Evolutionary conservation across 768 basidiomycete genomes (phyloP), one percentile per base, ranked within the genome.

Genomic region (Neoboletus magnificus): DNA sequence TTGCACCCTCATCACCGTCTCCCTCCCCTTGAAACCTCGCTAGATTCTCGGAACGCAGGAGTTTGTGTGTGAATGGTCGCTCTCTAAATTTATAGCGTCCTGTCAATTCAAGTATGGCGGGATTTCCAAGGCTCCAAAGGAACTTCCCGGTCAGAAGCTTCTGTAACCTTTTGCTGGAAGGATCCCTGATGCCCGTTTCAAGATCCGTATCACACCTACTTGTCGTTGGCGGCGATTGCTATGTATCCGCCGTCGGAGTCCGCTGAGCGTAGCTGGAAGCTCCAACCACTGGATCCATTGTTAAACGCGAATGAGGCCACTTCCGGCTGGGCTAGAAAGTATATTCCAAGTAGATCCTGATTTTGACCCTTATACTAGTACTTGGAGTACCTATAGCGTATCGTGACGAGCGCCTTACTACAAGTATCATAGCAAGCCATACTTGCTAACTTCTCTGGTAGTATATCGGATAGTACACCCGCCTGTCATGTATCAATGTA

Each of bases 131-230:
- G 82, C 84, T 0, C 90, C 91, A 0, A 86, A 82, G 18, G 89
- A 91, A 59, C 77, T 76, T 59, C 86, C 95, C 55, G 93, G 93
- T 93, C 54, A 57, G 76, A 54, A 12, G 20, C 35, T 16, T 43
- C 39, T 25, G 13, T 35, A 18, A 37, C 9, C 15, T 27, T 46
- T 8, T 39, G 41, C 39, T 29, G 6, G 18, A 36, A 40, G 20
- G 36, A 5, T 13, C 42, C 9, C 53, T 70, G 50, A 65, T 59
- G 15, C 41, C n/a, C 29, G 41, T 56, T 57, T 32, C 23, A 64
- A 89, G 96, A 99, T 74, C 93, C 96, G 0, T 96, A 93, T 66
- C 96, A 99, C 64, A 97, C 95, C 0, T 98, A 98, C 69, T 77
- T 98, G 30, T 84, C 91, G 2, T 73, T 97, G 35, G 94, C 96